phyloP scores from a whole-genome alignment of 495 filamentous ascomycete genomes.

The Penicillium atrosanguineum region DNA sequence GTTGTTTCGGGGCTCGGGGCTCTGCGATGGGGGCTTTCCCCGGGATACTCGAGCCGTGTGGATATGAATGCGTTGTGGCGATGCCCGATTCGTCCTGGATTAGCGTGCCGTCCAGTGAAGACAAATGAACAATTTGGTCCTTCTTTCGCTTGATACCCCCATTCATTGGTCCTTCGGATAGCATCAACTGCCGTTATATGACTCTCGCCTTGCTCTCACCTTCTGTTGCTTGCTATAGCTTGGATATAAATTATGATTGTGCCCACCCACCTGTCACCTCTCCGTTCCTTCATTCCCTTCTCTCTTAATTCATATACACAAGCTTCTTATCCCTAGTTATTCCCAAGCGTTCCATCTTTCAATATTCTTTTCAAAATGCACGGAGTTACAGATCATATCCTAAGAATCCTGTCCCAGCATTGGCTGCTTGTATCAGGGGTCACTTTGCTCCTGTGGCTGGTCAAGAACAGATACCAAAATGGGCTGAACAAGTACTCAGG shows the following conservation, averaged over 20 bases:
- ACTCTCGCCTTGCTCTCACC: background rate
- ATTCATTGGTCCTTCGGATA: background rate
- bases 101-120: background rate
- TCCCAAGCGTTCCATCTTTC: background rate
- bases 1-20: background rate
- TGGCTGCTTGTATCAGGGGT: conserved; percentile 6
- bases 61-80: background rate
- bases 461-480: conserved; percentile 13
- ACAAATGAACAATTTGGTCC: background rate
- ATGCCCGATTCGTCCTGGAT: conserved; percentile 4
- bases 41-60: background rate
- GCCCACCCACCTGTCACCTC: background rate
- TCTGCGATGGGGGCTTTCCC: background rate
- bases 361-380: conserved; percentile 3
- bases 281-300: background rate
- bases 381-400: conserved; percentile 12
- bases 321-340: background rate
- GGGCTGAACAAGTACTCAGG: conserved; percentile 11
- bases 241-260: background rate
- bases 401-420: conserved; percentile 9
- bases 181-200: background rate
- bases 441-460: conserved; percentile 2
- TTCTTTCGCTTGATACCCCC: background rate
- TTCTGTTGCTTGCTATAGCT: background rate
- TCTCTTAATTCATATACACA: background rate